phyloP scores from a whole-genome alignment of 495 filamentous ascomycete genomes.

The Penicillium argentinense region DNA sequence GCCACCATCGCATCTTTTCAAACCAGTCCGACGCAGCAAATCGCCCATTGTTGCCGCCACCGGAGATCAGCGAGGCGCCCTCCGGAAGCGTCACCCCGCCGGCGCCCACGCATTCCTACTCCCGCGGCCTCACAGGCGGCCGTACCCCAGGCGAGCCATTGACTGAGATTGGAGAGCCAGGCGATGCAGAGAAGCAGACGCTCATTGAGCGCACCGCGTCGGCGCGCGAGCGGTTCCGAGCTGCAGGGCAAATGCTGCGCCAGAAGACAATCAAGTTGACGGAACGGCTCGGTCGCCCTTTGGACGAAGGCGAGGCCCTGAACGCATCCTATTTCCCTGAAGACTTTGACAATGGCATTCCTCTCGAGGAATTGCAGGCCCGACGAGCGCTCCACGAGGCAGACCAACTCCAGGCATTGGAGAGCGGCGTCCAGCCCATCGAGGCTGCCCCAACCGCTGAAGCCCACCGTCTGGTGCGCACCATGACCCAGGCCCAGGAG shows the following conservation, averaged over 20 bases:
- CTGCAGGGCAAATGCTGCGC: constrained; percentile 37
- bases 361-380: constrained; percentile 23
- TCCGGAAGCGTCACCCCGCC: constrained; percentile 32
- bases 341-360: constrained; percentile 30
- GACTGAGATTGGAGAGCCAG: not conserved
- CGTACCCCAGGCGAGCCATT: constrained; percentile 4
- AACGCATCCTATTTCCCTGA: constrained; percentile 35
- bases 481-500: constrained; percentile 34
- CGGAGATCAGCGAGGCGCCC: constrained; percentile 14
- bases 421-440: constrained; percentile 19
- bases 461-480: constrained; percentile 45
- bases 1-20: constrained; percentile 5
- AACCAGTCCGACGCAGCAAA: constrained; percentile 10
- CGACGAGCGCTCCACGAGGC: constrained; percentile 21
- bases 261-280: constrained; percentile 34
- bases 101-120: constrained; percentile 22
- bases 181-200: constrained; percentile 17
- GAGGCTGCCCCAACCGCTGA: constrained; percentile 35
- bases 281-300: constrained; percentile 40
- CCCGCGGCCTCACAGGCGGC: constrained; percentile 11
- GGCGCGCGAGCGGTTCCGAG: constrained; percentile 28
- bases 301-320: constrained; percentile 40
- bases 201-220: constrained; percentile 20
- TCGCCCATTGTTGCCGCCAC: constrained; percentile 20
- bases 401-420: constrained; percentile 16